Conservation (phyloP, 2,329 filamentous ascomycete genomes). For the Capronia americana region DNA sequence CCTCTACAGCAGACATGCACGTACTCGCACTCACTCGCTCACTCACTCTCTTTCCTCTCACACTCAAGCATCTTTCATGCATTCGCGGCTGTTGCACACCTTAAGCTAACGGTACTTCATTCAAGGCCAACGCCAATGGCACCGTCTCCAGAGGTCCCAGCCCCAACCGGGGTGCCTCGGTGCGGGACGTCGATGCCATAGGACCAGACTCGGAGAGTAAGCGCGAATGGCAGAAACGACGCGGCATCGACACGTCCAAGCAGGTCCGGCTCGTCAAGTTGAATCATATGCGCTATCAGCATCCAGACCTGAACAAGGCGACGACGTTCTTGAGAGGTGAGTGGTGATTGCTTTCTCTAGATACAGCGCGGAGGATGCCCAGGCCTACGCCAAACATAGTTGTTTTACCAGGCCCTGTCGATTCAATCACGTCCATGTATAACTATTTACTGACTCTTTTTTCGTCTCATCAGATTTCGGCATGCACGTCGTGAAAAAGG, state of each 20-base stretch:
- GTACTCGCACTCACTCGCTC: no score
- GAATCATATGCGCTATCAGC: slow-evolving; percentile 62
- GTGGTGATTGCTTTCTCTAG: slow-evolving; percentile 10
- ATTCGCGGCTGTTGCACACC: not conserved
- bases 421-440: no score
- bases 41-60: no score
- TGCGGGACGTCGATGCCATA: slow-evolving; percentile 37
- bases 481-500: slow-evolving; percentile 49
- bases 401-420: not conserved
- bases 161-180: slow-evolving; percentile 39
- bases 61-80: no score
- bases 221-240: slow-evolving; percentile 38
- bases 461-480: slow-evolving; percentile 47
- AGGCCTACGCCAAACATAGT: not conserved
- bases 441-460: not conserved
- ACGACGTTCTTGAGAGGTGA: slow-evolving; percentile 51
- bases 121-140: slow-evolving; percentile 27
- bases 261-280: slow-evolving; percentile 58
- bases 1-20: not conserved
- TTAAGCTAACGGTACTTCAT: not conserved
- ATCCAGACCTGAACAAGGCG: slow-evolving; percentile 57
- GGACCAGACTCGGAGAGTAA: slow-evolving; percentile 33
- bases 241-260: slow-evolving; percentile 50
- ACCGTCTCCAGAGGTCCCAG: slow-evolving; percentile 36
- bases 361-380: no score